Evolutionary conservation across 2,329 filamentous ascomycete species (phyloP), one percentile per base, ranked within the genome.

Genomic region (Alternaria hordeiaustralica): DNA sequence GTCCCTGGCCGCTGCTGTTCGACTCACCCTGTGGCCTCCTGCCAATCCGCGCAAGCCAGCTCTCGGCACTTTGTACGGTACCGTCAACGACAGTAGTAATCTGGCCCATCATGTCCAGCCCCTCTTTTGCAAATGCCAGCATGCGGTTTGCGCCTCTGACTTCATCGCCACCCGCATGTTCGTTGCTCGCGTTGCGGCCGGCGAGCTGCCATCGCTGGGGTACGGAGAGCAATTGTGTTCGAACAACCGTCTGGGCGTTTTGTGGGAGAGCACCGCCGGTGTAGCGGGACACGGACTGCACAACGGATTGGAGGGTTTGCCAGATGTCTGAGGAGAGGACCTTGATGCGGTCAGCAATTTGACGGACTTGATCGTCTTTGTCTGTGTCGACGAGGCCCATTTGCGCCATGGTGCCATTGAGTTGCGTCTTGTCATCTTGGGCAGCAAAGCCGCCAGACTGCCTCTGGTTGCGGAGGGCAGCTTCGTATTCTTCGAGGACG

Each of bases 41-140:
- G 36, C 85, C 92, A 62, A 97, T 84, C 20, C 90, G 86, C 63
- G 94, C 91, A 68, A 95, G 92, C 96, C 96, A 98, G 71, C 90
- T 89, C 80, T 98, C 95, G 0, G 96, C 96, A 72, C 92, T 96
- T 59, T 92, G 87, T 57, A 98, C 91, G 0, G 96, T 98, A 57
- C 93, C 92, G 70, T 96, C 92, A 9, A 98, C 87, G 2, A 97
- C 92, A 6, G 90, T 89, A 44, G 90, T 96, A 54, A 99, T 93
- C 78, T 97, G 94, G 1, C 89, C 87, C 86, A 98, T 94, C 91
- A 98, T 97, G 71, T 97, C 94, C 13, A 98, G 84, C 0, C 94
- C 93, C 78, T 98, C 95, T 73, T 91, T 92, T 7, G 95, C 95
- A 55, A 98, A 88, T 2, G 96, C 89, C 12, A 98, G 83, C 60